Evolutionary conservation across 2,329 filamentous ascomycete genomes (phyloP).

Genomic region (Zymoseptoria ardabiliae): DNA sequence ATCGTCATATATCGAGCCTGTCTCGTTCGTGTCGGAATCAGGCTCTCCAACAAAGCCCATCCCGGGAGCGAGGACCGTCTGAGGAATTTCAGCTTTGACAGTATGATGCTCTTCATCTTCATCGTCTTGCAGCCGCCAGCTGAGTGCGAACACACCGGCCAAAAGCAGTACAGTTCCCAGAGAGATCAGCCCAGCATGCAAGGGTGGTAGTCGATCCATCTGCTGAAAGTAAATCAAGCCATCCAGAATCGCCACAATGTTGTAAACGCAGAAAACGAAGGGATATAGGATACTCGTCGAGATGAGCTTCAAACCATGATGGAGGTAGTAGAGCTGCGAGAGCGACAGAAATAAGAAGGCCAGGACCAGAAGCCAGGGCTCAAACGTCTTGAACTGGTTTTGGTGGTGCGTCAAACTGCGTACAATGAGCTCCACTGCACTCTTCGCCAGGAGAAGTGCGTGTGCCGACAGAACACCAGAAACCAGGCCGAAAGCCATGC

Average conservation of each 20-base stretch:
- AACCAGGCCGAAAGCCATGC: constrained; percentile 80
- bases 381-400: constrained; percentile 93
- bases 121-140: constrained; percentile 83
- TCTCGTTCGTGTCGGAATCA: constrained; percentile 22
- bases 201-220: constrained; percentile 65
- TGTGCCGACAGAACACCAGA: constrained; percentile 89
- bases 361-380: constrained; percentile 86
- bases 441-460: constrained; percentile 87
- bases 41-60: constrained; percentile 50
- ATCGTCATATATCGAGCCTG: constrained; percentile 16
- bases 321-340: constrained; percentile 89
- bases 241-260: constrained; percentile 96
- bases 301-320: constrained; percentile 85
- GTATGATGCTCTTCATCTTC: constrained; percentile 43
- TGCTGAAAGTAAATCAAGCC: constrained; percentile 96
- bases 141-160: constrained; percentile 80
- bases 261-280: constrained; percentile 97
- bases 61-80: constrained; percentile 70
- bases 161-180: constrained; percentile 81
- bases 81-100: constrained; percentile 33
- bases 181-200: constrained; percentile 74
- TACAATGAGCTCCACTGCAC: constrained; percentile 88
- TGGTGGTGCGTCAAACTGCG: constrained; percentile 73
- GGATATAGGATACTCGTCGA: constrained; percentile 95
- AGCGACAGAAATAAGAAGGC: constrained; percentile 75